Conservation (phyloP, 352 stramenopile genomes). For the Globisporangium iwayamae region DNA sequence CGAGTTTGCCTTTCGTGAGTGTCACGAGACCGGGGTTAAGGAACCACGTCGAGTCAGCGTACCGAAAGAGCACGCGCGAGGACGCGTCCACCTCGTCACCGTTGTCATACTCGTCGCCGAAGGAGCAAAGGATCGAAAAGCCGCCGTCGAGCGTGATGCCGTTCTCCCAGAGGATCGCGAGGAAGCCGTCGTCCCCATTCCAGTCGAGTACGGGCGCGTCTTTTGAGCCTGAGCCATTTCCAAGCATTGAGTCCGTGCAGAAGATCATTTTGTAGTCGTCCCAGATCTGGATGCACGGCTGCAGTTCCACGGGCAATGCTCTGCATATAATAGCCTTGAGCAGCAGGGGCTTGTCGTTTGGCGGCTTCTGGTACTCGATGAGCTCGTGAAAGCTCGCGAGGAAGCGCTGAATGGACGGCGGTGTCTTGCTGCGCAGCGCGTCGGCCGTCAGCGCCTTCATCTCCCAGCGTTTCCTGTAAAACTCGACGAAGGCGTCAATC, state of each 20-base stretch:
- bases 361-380: conserved; percentile 44
- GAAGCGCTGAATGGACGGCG: conserved; percentile 74
- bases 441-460: conserved; percentile 68
- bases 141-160: conserved; percentile 72
- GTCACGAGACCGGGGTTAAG: conserved; percentile 61
- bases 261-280: conserved; percentile 75
- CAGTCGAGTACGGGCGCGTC: conserved; percentile 64
- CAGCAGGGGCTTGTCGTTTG: conserved; percentile 61
- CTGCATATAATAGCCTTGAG: conserved; percentile 79
- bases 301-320: conserved; percentile 62
- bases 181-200: conserved; percentile 76
- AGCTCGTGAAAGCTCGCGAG: conserved; percentile 63
- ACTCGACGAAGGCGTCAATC: conserved; percentile 88
- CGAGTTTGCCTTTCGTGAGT: conserved; percentile 65
- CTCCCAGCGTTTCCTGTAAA: conserved; percentile 82
- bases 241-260: conserved; percentile 36
- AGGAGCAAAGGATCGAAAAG: conserved; percentile 83
- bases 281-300: conserved; percentile 83
- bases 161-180: conserved; percentile 77
- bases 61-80: conserved; percentile 71
- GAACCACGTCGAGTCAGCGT: conserved; percentile 82
- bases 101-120: conserved; percentile 72
- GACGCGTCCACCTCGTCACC: conserved; percentile 54
- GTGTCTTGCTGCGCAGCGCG: conserved; percentile 60
- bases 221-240: conserved; percentile 8